Base-by-base conservation (phyloP, 2,329 filamentous ascomycete genomes). In the Verticillium alfalfae region DNA sequence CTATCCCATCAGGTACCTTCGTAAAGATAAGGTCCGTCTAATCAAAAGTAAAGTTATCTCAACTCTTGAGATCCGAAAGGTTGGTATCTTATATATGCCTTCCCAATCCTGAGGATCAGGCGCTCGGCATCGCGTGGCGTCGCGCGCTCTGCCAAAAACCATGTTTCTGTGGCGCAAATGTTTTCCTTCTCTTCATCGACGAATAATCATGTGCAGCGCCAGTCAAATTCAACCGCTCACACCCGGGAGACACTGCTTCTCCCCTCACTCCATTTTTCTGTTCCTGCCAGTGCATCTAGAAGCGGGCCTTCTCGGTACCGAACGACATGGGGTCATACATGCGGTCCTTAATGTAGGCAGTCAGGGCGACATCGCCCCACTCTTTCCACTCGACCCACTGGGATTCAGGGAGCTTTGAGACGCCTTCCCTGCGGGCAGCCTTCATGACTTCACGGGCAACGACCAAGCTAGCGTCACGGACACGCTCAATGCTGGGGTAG, bases 361-460 rank as follows among this genome's bases (percentile, higher is more conserved):
- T 84, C 67, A 89, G 75, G 60, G 83, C 82, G 41, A 87, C 84
- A 68, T 88, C 86, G 59, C 86, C 86, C 86, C 86, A 88, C 75
- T 88, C 86, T 75, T 89, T 86, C 85, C 88, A 92, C 73, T 88
- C 86, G 63, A 87, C 76, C 82, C 91, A 89, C 72, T 89, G 83
- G 65, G 83, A 82, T 66, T 93, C 89, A 59, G 82, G 81, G 61
- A 93, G 78, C 64, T 78, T 77, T 70, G 89, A 89, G 58, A 97
- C 90, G 64, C 90, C 90, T 69, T 92, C 92, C 66, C 88, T 82
- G 70, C 96, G 90, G 6, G 94, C 93, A 26, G 92, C 89, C 74
- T 95, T 93, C 83, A 98, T 97, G 68, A 97, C 93, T 77, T 94
- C 92, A 58, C 92, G 88, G 37, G 93, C 92, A 36, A 98, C 93